Base-by-base conservation (phyloP, 768 basidiomycete species). In the Russula brevipes region DNA sequence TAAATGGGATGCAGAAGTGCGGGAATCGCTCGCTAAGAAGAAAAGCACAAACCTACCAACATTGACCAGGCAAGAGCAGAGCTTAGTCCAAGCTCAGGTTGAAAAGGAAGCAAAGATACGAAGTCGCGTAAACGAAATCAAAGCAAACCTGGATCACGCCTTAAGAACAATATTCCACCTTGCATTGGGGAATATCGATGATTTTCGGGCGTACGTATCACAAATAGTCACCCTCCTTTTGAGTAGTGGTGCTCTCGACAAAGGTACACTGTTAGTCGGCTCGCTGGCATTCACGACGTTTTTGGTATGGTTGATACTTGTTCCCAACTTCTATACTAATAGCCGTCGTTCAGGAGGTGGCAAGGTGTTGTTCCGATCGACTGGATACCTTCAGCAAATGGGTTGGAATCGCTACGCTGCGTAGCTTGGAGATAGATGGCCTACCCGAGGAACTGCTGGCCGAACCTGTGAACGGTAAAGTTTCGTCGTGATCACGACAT, bases 1-100 rank as follows among this genome's bases (percentile, higher is more conserved):
- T 17, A 88, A 91, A 70, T 99, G 96, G 96, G 97, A 99, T 65
- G 88, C 87, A 33, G 95, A 99, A 64, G 78, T 96, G n/a, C 84
- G 94, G 10, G 87, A 90, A 68, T 85, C 87, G 0, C 78, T 98
- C 1, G 90, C 91, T 6, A 83, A 76, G 59, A 98, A 98, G 77
- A 92, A 91, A 72, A 81, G 83, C 10, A 74, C 79, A 1, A 70
- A 74, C 1, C 68, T 78, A 1, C 59, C 75, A 6, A 77, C 78
- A 1, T 73, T 98, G 17, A 91, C 90, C 1, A 98, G 94, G 71
- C 86, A 89, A 62, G 92, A 97, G 62, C 85, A 89, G 64, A 86
- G 85, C 0, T 80, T 92, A n/a, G 83, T 98, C 12, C 81, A 88
- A 54, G 85, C 85, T 3, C 96, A 98, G 72, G 78, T 96, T 5